phyloP scores from a whole-genome alignment of 345 rosid species.

The Citrus unshiu region DNA sequence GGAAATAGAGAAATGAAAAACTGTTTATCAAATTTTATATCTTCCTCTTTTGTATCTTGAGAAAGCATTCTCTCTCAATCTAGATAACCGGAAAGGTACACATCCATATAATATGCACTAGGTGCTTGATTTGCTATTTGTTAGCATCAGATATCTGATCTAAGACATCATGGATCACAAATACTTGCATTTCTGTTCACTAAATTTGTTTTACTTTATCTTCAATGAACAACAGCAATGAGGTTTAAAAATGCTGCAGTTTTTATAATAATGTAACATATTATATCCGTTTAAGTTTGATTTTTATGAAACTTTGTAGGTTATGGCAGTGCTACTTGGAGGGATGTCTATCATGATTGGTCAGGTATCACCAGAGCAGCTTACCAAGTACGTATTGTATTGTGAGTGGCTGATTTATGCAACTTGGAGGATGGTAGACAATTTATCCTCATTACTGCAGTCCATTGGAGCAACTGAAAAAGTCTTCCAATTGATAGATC shows the following conservation, averaged over 20 bases:
- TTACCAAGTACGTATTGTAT: conserved; percentile 43
- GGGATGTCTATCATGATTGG: conserved; percentile 40
- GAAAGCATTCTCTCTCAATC: background rate
- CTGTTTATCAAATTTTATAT: background rate
- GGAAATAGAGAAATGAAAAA: background rate
- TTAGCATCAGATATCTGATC: background rate
- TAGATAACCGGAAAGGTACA: background rate
- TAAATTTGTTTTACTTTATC: background rate
- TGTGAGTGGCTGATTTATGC: conserved; percentile 60
- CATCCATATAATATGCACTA: background rate
- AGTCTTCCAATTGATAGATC: conserved; percentile 41
- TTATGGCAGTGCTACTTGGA: conserved; percentile 43
- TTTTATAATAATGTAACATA: background rate
- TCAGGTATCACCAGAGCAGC: conserved; percentile 38
- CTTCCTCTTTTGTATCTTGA: background rate
- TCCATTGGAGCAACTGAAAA: conserved; percentile 50
- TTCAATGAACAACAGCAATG: conserved; percentile 1
- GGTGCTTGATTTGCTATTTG: background rate
- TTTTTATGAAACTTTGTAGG: conserved; percentile 18
- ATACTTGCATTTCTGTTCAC: background rate
- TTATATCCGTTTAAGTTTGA: background rate
- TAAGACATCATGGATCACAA: background rate
- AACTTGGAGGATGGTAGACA: conserved; percentile 52
- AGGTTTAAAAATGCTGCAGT: background rate
- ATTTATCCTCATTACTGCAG: conserved; percentile 30